These are phyloP conservation scores for Eutypella sp. DNA, from an alignment of 2,329 filamentous ascomycete genomes.

Conservation along the genomic window DNA sequence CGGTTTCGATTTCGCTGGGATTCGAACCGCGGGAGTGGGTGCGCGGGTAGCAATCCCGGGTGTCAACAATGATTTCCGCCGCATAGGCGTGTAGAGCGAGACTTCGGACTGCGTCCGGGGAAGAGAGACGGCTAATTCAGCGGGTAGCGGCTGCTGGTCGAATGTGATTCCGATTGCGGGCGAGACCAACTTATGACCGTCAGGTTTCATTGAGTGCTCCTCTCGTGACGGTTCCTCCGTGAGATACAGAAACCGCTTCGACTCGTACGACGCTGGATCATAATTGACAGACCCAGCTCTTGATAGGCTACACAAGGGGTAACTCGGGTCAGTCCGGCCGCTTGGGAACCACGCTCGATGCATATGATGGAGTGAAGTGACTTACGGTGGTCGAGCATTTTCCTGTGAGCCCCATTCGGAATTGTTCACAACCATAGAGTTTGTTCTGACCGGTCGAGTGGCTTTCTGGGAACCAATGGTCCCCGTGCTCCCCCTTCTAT, in stretches of 20 bases:
- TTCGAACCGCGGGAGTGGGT: constrained; percentile 5
- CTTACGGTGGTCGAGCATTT: constrained; percentile 10
- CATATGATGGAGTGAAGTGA: too few relatives aligned
- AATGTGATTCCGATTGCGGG: constrained; percentile 33
- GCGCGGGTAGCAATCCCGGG: constrained; percentile 27
- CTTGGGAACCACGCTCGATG: too few relatives aligned
- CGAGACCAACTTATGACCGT: constrained; percentile 28
- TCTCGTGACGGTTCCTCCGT: constrained; percentile 30
- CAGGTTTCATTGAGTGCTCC: constrained; percentile 28
- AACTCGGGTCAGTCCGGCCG: constrained; percentile 4
- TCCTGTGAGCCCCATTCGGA: constrained; percentile 4
- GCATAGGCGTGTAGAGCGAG: constrained; percentile 27
- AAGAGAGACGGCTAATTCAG: constrained; percentile 24
- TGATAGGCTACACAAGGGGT: constrained; percentile 23
- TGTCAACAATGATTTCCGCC: constrained; percentile 25
- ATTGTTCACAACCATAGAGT: constrained; percentile 24
- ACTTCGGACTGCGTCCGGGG: constrained; percentile 41
- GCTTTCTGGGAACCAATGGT: constrained; percentile 15
- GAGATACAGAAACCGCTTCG: constrained; percentile 37
- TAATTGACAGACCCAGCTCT: constrained; percentile 35
- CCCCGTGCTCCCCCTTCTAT: constrained; percentile 27
- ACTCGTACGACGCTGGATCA: constrained; percentile 40
- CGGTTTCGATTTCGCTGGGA: constrained; percentile 8
- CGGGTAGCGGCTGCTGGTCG: constrained; percentile 20
- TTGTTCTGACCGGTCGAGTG: constrained; percentile 23